Percentiles rank a stretch among this genome's conserved stretches.
Conservation (phyloP, 2,329 filamentous ascomycete species). For the Cladosporium sp. region DNA sequence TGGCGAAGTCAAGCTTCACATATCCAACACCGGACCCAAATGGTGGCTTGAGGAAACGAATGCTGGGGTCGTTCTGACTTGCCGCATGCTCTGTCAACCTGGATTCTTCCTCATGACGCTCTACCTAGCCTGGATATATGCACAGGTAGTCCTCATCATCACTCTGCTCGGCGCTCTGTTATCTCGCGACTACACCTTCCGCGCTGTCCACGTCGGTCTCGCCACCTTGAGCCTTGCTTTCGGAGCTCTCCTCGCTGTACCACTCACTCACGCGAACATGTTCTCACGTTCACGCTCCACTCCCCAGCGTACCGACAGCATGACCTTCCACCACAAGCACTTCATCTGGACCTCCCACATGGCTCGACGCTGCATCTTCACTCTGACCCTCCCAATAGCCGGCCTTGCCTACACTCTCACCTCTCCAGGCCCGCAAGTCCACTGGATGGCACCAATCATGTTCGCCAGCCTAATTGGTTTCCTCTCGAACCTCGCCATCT, state of each 20-base stretch:
- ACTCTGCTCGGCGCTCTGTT: conserved; percentile 66
- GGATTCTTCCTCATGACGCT: conserved; percentile 68
- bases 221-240: conserved; percentile 63
- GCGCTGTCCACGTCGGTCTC: conserved; percentile 62
- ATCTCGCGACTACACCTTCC: conserved; percentile 63
- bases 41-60: conserved; percentile 76
- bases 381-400: conserved; percentile 61
- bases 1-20: conserved; percentile 73
- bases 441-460: conserved; percentile 51
- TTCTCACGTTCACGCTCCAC: conserved; percentile 63
- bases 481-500: conserved; percentile 66
- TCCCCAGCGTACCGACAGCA: conserved; percentile 59
- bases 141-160: conserved; percentile 69
- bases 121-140: conserved; percentile 77
- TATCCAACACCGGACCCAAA: conserved; percentile 64
- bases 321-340: conserved; percentile 61
- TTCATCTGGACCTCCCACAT: conserved; percentile 70
- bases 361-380: conserved; percentile 64
- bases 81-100: conserved; percentile 68
- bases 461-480: conserved; percentile 66
- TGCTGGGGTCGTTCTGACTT: conserved; percentile 62
- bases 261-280: conserved; percentile 66
- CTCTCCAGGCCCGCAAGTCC: conserved; percentile 51
- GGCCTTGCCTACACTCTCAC: conserved; percentile 65
- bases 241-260: conserved; percentile 65